Evolutionary conservation across 805 yeast genomes (phyloP), one percentile per base, ranked within the genome.

Genomic region (Starmerella stellata): DNA sequence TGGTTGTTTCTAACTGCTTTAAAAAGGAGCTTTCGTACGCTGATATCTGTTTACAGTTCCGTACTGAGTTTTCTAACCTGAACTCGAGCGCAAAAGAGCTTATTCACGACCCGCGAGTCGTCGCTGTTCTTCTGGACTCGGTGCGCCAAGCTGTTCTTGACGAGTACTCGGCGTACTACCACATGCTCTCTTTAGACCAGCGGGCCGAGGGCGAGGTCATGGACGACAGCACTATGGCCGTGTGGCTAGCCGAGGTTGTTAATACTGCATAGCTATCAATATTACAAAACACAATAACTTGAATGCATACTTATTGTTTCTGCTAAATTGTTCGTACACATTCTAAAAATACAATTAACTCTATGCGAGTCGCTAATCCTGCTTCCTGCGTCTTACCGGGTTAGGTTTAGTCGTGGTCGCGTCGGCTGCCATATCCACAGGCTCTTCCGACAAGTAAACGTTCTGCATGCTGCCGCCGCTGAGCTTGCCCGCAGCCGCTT

Each of bases 31-130:
- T 4, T 5, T 8, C 19, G 19, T 29, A 32, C 18, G 25, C 35
- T 11, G 25, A 32, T 5, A 64, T 79, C 47, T 66, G 70, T 42
- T 62, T 62, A 19, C 65, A 65, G 25, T 57, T 79, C 17, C 63
- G 65, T 30, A 56, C 52, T n/a, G 24, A 40, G 21, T 28, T 45
- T 9, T 11, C 8, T 5, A 70, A 67, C 37, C 55, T 83, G 4
- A 78, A 80, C 3, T 69, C 78, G 1, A 80, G 93, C 1, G 60
- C 90, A 44, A 67, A 82, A 4, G 85, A 78, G 32, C 83, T 75
- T 53, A 56, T 63, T 4, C 64, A 60, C 9, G 90, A 82, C 47
- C 42, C 43, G 5, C 68, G 66, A 19, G 68, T 74, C 13, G 58
- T 66, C 3, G 61, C 59, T 15, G 63, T 69, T 40, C 56, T 77